Base-by-base conservation (phyloP, 1,284 basidiomycete species). In the Omphalotus olearius region DNA sequence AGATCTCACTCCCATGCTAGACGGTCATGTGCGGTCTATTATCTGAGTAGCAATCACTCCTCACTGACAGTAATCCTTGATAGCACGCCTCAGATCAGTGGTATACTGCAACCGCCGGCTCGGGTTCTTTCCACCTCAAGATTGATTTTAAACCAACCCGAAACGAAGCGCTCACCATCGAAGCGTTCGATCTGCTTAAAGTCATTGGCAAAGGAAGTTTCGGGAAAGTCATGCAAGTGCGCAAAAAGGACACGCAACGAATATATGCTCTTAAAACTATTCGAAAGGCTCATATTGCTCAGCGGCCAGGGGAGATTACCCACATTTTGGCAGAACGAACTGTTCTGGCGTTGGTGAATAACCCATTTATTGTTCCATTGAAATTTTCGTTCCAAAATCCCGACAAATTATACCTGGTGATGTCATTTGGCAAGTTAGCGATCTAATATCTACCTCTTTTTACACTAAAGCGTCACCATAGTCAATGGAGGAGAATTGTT, bases 221-320 rank as follows among this genome's bases (percentile, higher is more conserved):
- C 63, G 97, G 96, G 20, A 98, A 98, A 71, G 92, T 93, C 36
- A 97, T 97, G 93, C 94, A 98, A 79, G 94, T 98, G 39, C 87
- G 93, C 49, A 99, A 99, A 75, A 94, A 96, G 71, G 95, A 99
- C 70, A 99, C 97, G 0, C 84, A 92, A 53, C 93, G 96, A 56
- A 92, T 99, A 65, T 99, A 99, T 70, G 96, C 96, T 0, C 79
- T 99, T 65, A 99, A 99, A 75, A 98, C 96, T 1, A 98, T 99
- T 63, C 85, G 96, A 51, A 99, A 99, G 70, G 97, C 96, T 1
- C 96, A 99, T 68, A 99, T 99, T 60, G 97, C 97, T 3, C 93
- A 92, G 25, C 82, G 96, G 1, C 88, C 88, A 0, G 95, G 95
- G 40, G 97, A 99, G 71, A 98, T 99, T 61, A 99, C 94, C 2